A percentile compares a stretch with the other conserved stretches of the same genome.
phyloP scores from a whole-genome alignment of 169 alveolate genomes.

The Plasmodium cynomolgi region DNA sequence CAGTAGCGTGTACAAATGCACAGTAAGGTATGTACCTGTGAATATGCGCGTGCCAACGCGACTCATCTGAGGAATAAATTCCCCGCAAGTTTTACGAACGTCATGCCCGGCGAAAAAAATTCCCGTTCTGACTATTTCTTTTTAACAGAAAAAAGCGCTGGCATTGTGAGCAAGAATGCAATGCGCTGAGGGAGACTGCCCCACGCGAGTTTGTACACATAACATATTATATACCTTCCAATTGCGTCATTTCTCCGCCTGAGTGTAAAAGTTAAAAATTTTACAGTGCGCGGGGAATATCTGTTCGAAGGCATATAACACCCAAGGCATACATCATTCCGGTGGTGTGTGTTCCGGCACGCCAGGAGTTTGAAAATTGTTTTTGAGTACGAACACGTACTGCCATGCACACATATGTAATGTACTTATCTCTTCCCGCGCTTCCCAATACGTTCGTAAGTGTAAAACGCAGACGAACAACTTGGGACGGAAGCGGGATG shows the following conservation, averaged over 20 bases:
- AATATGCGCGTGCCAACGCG: not conserved
- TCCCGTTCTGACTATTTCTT: not conserved
- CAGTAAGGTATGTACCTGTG: not conserved
- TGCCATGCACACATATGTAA: not conserved
- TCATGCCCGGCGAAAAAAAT: not conserved
- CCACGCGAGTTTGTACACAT: not conserved
- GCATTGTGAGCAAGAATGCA: conserved; percentile 12
- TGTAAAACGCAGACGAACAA: not conserved
- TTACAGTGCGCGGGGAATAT: not conserved
- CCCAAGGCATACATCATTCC: not conserved
- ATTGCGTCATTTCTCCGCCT: not conserved
- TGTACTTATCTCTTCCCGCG: not conserved
- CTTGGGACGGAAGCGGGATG: not conserved
- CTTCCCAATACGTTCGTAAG: not conserved
- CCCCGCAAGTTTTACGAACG: not conserved
- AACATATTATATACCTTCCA: not conserved
- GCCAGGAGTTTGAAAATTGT: conserved; percentile 15
- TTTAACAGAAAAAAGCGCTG: conserved; percentile 5
- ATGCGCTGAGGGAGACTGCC: not conserved
- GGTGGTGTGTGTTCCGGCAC: not conserved
- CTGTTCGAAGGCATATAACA: conserved; percentile 4
- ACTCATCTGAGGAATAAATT: not conserved
- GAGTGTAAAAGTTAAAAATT: not conserved
- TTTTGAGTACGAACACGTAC: not conserved
- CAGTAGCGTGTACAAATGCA: not conserved